These are phyloP conservation scores for Aspergillus brasiliensis DNA, from an alignment of 2,329 filamentous ascomycete genomes.

Conservation along the genomic window DNA sequence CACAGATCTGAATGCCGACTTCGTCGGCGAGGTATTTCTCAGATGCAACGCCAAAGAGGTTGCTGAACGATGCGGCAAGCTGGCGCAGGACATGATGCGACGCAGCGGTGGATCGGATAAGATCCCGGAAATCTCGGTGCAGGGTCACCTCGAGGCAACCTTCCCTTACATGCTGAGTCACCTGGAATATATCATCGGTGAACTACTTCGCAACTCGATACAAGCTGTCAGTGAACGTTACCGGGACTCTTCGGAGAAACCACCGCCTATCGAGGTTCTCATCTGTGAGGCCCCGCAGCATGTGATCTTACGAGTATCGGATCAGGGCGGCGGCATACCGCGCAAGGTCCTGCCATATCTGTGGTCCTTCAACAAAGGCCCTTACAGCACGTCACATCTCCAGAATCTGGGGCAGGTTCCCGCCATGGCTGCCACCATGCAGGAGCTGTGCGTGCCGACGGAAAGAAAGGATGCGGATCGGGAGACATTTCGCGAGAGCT, in stretches of 20 bases:
- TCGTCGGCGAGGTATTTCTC: conserved; percentile 93
- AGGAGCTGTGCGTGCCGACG: conserved; percentile 67
- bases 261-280: conserved; percentile 87
- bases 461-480: conserved; percentile 35
- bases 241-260: conserved; percentile 49
- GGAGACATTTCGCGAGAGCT: conserved; percentile 57
- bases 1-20: conserved; percentile 68
- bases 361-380: conserved; percentile 96
- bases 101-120: conserved; percentile 71
- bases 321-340: conserved; percentile 90
- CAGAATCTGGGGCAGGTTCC: conserved; percentile 85
- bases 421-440: conserved; percentile 87
- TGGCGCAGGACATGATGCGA: conserved; percentile 72
- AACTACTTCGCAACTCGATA: conserved; percentile 91
- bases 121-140: conserved; percentile 79
- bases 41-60: conserved; percentile 90
- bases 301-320: conserved; percentile 93
- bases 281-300: conserved; percentile 93
- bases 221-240: conserved; percentile 85
- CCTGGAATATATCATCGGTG: conserved; percentile 94
- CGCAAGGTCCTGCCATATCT: conserved; percentile 82
- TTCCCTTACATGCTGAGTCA: conserved; percentile 97
- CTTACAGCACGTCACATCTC: conserved; percentile 74
- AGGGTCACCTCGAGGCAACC: conserved; percentile 82
- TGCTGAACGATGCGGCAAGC: conserved; percentile 76